Conservation (phyloP, 345 rosid genomes). For the Gossypium sturtianum region DNA sequence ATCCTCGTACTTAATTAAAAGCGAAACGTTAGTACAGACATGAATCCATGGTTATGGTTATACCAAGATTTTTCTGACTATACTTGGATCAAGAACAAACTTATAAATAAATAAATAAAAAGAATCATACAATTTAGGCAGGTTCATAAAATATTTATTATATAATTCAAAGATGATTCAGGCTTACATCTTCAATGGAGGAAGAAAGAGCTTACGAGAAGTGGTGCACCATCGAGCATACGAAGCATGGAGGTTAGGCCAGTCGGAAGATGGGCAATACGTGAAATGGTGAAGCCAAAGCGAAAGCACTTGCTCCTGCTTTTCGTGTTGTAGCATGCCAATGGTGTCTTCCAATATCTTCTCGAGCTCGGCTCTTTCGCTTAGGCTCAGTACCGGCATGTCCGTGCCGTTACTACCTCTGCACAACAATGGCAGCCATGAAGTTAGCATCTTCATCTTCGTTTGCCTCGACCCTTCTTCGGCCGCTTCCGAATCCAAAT, state of each 20-base stretch:
- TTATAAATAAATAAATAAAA: no score
- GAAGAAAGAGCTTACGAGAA: constrained; percentile 57
- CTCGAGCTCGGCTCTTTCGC: constrained; percentile 57
- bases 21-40: no score
- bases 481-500: constrained; percentile 23
- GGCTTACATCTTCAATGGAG: constrained; percentile 12
- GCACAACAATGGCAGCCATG: constrained; percentile 84
- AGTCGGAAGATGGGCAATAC: constrained; percentile 57
- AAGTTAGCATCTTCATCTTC: constrained; percentile 53
- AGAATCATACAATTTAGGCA: no score
- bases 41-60: no score
- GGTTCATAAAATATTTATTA: background rate
- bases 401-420: constrained; percentile 66
- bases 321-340: constrained; percentile 42
- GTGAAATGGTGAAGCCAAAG: constrained; percentile 88
- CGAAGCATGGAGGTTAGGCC: constrained; percentile 76
- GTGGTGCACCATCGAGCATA: constrained; percentile 63
- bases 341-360: constrained; percentile 52
- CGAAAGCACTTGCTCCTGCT: constrained; percentile 70
- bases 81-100: no score
- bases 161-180: background rate
- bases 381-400: constrained; percentile 44
- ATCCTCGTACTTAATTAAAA: no score
- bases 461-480: constrained; percentile 33
- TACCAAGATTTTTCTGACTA: no score